Base-by-base conservation (phyloP, 495 filamentous ascomycete genomes). In the Beverwykella pulmonaria region DNA sequence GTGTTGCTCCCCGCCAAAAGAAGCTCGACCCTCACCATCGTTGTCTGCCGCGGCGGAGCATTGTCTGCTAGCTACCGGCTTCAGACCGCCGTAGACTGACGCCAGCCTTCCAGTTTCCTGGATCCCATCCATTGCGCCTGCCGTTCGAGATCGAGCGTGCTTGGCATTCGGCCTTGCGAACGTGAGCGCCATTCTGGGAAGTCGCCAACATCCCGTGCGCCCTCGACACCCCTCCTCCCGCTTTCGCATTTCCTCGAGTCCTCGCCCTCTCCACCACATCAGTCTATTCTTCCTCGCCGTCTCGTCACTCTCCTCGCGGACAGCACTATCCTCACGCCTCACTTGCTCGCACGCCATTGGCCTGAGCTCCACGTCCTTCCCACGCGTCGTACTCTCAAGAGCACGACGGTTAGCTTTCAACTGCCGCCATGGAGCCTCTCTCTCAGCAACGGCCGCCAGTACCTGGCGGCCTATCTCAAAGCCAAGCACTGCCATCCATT, bases 401-500 rank as follows among this genome's bases (percentile, higher is more conserved):
- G 56, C 61, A 60, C 50, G 30, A 39, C 56, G 29, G 36, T 41
- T 20, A 20, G 23, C 36, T 63, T 34, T 26, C 41, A n/a, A 14
- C 41, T 23, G 39, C 32, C 65, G 59, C 34, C 44, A 68, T 68
- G 69, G 65, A 68, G 14, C 26, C 53, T 19, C 34, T 63, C 50
- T 32, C 56, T 26, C 60, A 59, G 41, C 63, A 72, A 19, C 65
- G 65, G 30, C 61, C 63, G 14, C 46, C 44, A 9, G 23, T 39
- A 9, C 49, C 52, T n/a, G 52, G 53, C 54, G 44, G 22, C 49
- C 9, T 61, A 50, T 62, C 69, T 61, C 71, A 73, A 46, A 63
- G 10, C 23, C 71, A 70, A 53, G 59, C 71, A 29, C 62, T 73
- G 6, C 71, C 71, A 2, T 69, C 71, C 29, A 73, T 73, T 61